Conservation (phyloP, 2,329 filamentous ascomycete genomes). For the Pyrenophora teres region DNA sequence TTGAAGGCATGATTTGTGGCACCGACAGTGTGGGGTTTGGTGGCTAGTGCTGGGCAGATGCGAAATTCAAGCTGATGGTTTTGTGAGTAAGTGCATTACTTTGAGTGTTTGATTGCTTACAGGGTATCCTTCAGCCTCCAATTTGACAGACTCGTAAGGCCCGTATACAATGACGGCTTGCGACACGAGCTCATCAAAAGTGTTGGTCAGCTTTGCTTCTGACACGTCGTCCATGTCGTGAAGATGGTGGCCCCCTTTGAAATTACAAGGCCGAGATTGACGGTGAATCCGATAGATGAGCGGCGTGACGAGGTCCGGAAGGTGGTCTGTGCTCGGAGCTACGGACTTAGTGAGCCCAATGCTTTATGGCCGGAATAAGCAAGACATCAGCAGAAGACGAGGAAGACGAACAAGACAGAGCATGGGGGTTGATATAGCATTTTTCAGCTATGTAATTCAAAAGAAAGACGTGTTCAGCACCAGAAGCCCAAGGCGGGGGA, state of each 20-base stretch:
- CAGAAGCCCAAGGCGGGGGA: background rate
- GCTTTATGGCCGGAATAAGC: background rate
- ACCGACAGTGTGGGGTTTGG: slow-evolving; percentile 38
- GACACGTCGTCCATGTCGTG: slow-evolving; percentile 17
- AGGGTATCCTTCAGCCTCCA: slow-evolving; percentile 33
- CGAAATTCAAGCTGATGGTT: slow-evolving; percentile 39
- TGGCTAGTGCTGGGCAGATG: slow-evolving; percentile 34
- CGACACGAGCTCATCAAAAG: slow-evolving; percentile 33
- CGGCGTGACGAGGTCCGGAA: slow-evolving; percentile 1
- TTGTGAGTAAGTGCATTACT: slow-evolving; percentile 1
- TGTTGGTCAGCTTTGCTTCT: slow-evolving; percentile 19
- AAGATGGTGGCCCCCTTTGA: background rate
- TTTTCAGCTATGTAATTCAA: slow-evolving; percentile 13
- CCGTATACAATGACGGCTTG: slow-evolving; percentile 34
- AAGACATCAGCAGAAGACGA: slow-evolving; percentile 3
- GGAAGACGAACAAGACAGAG: background rate
- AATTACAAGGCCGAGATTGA: slow-evolving; percentile 1
- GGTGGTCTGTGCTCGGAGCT: slow-evolving; percentile 14
- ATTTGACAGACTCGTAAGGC: slow-evolving; percentile 24
- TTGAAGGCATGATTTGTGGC: slow-evolving; percentile 25
- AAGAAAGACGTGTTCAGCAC: slow-evolving; percentile 7
- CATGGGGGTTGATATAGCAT: slow-evolving; percentile 11
- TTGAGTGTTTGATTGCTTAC: slow-evolving; percentile 17
- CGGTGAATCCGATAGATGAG: slow-evolving; percentile 9
- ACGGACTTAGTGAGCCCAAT: slow-evolving; percentile 8